Percentiles rank a stretch among this genome's conserved stretches.
phyloP scores from a whole-genome alignment of 352 stramenopile genomes.

The Phytophthora nicotianae region DNA sequence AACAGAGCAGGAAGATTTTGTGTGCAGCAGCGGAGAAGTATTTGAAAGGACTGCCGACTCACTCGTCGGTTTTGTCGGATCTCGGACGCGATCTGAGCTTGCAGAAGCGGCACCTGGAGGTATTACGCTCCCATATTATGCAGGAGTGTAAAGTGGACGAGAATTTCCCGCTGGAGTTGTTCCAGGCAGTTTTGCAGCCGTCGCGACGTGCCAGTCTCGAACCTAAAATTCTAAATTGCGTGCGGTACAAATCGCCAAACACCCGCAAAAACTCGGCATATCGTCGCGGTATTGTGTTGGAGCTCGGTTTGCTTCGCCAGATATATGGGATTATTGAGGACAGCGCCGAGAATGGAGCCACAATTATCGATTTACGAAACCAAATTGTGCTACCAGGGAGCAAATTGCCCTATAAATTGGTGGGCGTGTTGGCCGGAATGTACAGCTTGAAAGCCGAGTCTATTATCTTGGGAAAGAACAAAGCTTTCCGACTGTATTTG shows the following conservation, averaged over 20 bases:
- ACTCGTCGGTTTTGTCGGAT: constrained; percentile 73
- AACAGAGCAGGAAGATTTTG: constrained; percentile 75
- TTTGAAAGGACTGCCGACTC: constrained; percentile 57
- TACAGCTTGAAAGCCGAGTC: constrained; percentile 78
- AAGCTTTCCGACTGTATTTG: constrained; percentile 75
- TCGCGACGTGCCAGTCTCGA: constrained; percentile 56
- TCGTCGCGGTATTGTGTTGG: constrained; percentile 57
- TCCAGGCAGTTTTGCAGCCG: constrained; percentile 73
- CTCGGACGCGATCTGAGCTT: constrained; percentile 69
- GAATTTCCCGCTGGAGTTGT: constrained; percentile 66
- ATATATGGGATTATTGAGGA: constrained; percentile 80
- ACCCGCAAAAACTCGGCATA: constrained; percentile 7
- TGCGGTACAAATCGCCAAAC: constrained; percentile 60
- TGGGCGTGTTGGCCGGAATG: constrained; percentile 65
- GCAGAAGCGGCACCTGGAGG: constrained; percentile 72
- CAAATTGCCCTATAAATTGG: constrained; percentile 81
- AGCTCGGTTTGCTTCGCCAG: constrained; percentile 68
- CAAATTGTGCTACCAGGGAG: constrained; percentile 71
- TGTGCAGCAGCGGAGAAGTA: constrained; percentile 61
- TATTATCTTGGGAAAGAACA: constrained; percentile 85
- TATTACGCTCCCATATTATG: constrained; percentile 67
- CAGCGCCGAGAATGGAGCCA: constrained; percentile 61
- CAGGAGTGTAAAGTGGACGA: constrained; percentile 73
- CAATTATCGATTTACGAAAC: constrained; percentile 79
- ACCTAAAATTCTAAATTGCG: constrained; percentile 82